A percentile compares a stretch with the other conserved stretches of the same genome.
phyloP scores from a whole-genome alignment of 2,329 filamentous ascomycete genomes.

The Fusarium protoensiforme region DNA sequence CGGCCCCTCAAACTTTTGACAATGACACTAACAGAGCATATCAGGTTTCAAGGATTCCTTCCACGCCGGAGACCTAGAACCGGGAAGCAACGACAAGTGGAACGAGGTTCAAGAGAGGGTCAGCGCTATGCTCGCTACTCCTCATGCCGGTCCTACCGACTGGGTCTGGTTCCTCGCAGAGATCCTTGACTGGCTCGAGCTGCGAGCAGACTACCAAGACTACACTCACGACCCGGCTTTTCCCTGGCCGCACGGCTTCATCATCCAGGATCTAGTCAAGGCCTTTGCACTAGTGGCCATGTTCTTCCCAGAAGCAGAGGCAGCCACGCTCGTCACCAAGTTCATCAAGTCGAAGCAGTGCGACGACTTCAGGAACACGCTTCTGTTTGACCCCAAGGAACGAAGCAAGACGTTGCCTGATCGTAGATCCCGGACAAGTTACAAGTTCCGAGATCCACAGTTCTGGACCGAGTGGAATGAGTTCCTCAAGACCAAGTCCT shows the following conservation, averaged over 20 bases:
- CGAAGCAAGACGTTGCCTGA: conserved; percentile 36
- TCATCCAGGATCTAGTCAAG: conserved; percentile 38
- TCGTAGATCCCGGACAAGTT: conserved; percentile 37
- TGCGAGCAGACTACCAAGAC: conserved; percentile 30
- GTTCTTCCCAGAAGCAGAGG: conserved; percentile 39
- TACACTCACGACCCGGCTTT: conserved; percentile 22
- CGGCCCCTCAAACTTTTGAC: accelerated
- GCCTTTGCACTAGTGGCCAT: conserved; percentile 41
- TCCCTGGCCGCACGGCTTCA: conserved; percentile 42
- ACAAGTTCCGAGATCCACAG: conserved; percentile 29
- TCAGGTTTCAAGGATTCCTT: conserved; percentile 42
- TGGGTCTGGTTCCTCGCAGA: conserved; percentile 41
- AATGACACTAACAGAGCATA: neutral
- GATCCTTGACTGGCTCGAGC: conserved; percentile 37
- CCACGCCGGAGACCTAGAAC: conserved; percentile 43
- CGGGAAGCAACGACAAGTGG: conserved; percentile 33
- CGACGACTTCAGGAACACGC: conserved; percentile 26
- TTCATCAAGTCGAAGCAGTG: conserved; percentile 31
- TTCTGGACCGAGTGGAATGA: conserved; percentile 41
- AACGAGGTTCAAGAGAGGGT: conserved; percentile 31
- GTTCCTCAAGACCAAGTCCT: conserved; percentile 8
- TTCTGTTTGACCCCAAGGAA: conserved; percentile 35
- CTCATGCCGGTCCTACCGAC: conserved; percentile 22
- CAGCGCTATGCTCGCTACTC: conserved; percentile 18
- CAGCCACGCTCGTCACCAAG: conserved; percentile 18